phyloP scores from a whole-genome alignment of 192 early-diverging fungal species.

The Globomyces pollinis-pini region DNA sequence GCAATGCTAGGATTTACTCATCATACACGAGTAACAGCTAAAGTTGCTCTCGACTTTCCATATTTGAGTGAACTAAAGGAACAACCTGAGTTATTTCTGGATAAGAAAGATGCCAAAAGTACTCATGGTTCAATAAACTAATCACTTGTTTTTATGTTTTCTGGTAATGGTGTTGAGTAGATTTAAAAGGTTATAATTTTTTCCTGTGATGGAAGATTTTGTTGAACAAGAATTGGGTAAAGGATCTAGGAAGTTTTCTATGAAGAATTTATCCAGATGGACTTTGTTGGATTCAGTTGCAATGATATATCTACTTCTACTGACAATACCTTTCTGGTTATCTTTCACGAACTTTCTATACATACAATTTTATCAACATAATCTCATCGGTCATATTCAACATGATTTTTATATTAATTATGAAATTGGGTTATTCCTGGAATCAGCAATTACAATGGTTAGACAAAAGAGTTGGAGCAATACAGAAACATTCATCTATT shows the following conservation, averaged over 20 bases:
- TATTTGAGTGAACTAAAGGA: constrained; percentile 20
- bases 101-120: too few species aligned
- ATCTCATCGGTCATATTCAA: background rate
- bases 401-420: too few species aligned
- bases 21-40: constrained; percentile 21
- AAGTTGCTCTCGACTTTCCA: constrained; percentile 19
- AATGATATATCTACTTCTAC: background rate
- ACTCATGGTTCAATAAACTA: too few species aligned
- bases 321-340: background rate
- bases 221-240: too few species aligned
- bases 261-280: background rate
- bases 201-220: too few species aligned
- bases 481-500: background rate
- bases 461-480: background rate
- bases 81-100: background rate
- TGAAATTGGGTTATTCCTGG: too few species aligned
- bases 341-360: background rate
- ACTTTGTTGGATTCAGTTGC: background rate
- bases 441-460: background rate
- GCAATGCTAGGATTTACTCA: constrained; percentile 27
- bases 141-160: too few species aligned
- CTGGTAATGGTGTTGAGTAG: too few species aligned
- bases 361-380: background rate
- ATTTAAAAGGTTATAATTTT: too few species aligned
- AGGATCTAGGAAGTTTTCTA: background rate